Base-by-base conservation (phyloP, 495 filamentous ascomycete genomes). In the Aspergillus carlsbadensis region DNA sequence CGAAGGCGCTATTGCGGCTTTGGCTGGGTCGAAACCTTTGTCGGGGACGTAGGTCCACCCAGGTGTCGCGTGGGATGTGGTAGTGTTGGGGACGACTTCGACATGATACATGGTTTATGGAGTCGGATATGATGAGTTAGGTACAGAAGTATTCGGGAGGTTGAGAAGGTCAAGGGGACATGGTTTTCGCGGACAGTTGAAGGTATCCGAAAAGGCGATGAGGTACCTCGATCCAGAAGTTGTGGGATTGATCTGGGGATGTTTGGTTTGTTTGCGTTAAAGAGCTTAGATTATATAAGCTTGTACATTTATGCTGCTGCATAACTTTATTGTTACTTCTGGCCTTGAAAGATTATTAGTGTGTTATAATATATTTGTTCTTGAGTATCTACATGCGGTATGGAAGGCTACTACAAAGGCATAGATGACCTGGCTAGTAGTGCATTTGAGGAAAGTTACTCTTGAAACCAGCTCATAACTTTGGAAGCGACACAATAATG, bases 21-120 rank as follows among this genome's bases (percentile, higher is more conserved):
- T 82, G 39, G 83, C 75, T 13, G 84, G 80, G 52, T 84, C 81
- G 57, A 80, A 76, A 56, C 79, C 81, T n/a, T 81, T 83, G 61
- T 95, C 88, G 31, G 90, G 83, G 17, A 96, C 91, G 68, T 94
- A 94, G 37, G 89, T 88, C 85, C 88, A 97, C 57, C 92, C 92
- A 0, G 92, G 91, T 1, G 88, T 88, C 46, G 77, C 74, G 53
- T 81, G 80, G 17, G 83, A 83, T 39, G 82, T 82, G 39, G 82
- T 82, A 3, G 86, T 80, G 77, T 86, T 64, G 14, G 89, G 86
- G 42, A 96, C 74, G 45, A 93, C 83, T 68, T 93, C 85, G 62
- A 96, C 82, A 45, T 73, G 78, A 52, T 85, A 84, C 81, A 87
- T 86, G 13, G 2, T 54, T 24, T 10, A 5, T 41, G 31, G 20